Conservation (phyloP, 805 yeast species). For the Starmerella geochares region DNA sequence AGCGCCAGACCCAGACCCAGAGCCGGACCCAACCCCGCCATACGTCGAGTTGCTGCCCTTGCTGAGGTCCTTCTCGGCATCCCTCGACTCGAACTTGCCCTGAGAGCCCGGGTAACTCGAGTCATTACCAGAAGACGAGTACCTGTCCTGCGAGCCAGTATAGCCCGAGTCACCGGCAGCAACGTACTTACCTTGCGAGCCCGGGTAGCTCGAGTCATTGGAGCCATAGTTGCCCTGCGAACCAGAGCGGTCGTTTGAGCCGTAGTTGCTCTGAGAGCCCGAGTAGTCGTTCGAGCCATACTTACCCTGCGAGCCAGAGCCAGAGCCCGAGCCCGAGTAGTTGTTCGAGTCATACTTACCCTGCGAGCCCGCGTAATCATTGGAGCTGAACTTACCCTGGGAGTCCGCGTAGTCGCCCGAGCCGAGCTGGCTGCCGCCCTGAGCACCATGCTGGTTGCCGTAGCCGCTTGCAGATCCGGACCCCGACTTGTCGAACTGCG, state of each 20-base stretch:
- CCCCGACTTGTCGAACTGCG: slow-evolving; percentile 3
- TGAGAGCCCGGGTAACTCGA: slow-evolving; percentile 2
- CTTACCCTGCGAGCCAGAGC: slow-evolving; percentile 3
- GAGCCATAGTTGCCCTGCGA: neutral
- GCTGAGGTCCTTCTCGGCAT: neutral
- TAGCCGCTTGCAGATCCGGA: neutral
- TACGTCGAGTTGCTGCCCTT: neutral
- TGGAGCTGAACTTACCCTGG: neutral
- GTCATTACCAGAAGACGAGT: neutral
- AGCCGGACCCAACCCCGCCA: neutral
- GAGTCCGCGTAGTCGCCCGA: slow-evolving; percentile 4
- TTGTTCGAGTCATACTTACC: neutral
- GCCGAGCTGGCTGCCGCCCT: no score
- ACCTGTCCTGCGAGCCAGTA: slow-evolving; percentile 1
- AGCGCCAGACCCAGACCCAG: slow-evolving; percentile 1
- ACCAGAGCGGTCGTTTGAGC: slow-evolving; percentile 4
- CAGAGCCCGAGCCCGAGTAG: slow-evolving; percentile 4
- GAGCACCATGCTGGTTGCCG: no score
- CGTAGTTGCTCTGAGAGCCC: slow-evolving; percentile 2
- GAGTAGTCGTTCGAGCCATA: neutral
- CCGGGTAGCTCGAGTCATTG: neutral
- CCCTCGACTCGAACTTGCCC: slow-evolving; percentile 5
- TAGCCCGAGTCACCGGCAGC: neutral
- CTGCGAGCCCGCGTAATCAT: neutral
- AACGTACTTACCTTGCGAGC: neutral